Percentiles rank a stretch among this genome's conserved stretches.
phyloP scores from a whole-genome alignment of 2,329 filamentous ascomycete genomes.

The Tympanopsis confertula region DNA sequence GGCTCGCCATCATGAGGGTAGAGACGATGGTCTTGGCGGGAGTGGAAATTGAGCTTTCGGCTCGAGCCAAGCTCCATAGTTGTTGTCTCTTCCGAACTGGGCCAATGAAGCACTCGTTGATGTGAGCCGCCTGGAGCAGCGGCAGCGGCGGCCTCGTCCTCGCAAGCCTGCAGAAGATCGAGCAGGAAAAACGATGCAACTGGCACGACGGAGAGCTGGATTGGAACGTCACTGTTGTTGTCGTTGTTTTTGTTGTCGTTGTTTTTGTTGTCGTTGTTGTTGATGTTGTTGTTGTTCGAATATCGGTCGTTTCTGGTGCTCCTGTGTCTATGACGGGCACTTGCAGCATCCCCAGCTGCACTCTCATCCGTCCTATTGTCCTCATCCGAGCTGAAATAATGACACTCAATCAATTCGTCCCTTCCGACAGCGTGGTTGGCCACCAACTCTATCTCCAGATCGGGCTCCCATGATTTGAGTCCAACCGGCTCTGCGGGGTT shows the following conservation, averaged over 20 bases:
- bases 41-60: neutral
- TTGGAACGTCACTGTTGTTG: neutral
- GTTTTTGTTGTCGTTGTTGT: neutral
- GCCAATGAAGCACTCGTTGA: neutral
- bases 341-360: neutral
- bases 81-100: neutral
- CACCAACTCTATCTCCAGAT: neutral
- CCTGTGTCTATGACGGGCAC: no score
- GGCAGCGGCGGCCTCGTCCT: neutral
- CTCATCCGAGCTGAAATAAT: no score
- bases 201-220: neutral
- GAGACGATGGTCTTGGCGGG: neutral
- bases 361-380: neutral
- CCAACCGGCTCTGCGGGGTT: no score
- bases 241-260: neutral
- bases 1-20: neutral
- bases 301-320: no score
- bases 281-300: neutral
- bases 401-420: no score
- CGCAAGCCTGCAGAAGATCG: neutral
- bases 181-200: neutral
- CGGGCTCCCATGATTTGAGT: neutral
- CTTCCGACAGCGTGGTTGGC: neutral
- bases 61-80: neutral
- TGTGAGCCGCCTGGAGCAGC: neutral